A percentile compares a stretch with the other conserved stretches of the same genome.
These are phyloP conservation scores for Sordaria brevicollis DNA, from an alignment of 495 filamentous ascomycete genomes.

Conservation along the genomic window DNA sequence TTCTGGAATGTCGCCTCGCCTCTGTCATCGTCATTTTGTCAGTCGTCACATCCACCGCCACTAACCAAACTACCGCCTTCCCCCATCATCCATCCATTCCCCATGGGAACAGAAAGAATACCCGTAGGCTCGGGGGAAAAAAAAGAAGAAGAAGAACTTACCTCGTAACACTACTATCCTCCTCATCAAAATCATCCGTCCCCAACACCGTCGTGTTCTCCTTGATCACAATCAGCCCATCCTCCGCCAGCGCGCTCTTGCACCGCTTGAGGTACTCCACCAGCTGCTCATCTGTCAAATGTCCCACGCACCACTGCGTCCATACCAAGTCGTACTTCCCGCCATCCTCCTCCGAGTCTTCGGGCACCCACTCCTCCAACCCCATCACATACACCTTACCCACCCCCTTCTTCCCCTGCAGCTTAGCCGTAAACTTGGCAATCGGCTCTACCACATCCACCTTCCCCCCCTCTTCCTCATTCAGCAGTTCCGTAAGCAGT, in stretches of 20 bases:
- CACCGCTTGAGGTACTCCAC: conserved; percentile 57
- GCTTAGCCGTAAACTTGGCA: conserved; percentile 39
- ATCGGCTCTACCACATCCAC: conserved; percentile 40
- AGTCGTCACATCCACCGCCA: neutral
- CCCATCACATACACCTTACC: conserved; percentile 48
- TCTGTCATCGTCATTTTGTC: conserved; percentile 14
- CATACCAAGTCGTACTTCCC: conserved; percentile 52
- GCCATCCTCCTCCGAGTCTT: conserved; percentile 16
- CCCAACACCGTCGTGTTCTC: conserved; percentile 66
- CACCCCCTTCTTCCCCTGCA: conserved; percentile 32
- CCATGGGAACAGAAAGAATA: no score
- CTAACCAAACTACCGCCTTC: neutral
- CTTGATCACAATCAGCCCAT: conserved; percentile 63
- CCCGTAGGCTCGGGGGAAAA: neutral
- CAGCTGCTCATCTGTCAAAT: conserved; percentile 73
- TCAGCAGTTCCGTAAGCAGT: neutral
- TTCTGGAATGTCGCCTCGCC: conserved; percentile 58
- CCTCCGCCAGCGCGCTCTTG: conserved; percentile 38
- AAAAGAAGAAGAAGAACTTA: conserved; percentile 7
- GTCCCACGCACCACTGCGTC: conserved; percentile 90
- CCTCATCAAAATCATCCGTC: conserved; percentile 62
- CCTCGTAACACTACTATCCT: conserved; percentile 72
- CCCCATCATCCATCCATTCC: no score
- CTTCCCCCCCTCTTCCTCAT: neutral
- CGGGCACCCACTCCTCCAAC: conserved; percentile 62